Evolutionary conservation across 2,329 filamentous ascomycete genomes (phyloP).

Genomic region (Neoascochyta sp.): DNA sequence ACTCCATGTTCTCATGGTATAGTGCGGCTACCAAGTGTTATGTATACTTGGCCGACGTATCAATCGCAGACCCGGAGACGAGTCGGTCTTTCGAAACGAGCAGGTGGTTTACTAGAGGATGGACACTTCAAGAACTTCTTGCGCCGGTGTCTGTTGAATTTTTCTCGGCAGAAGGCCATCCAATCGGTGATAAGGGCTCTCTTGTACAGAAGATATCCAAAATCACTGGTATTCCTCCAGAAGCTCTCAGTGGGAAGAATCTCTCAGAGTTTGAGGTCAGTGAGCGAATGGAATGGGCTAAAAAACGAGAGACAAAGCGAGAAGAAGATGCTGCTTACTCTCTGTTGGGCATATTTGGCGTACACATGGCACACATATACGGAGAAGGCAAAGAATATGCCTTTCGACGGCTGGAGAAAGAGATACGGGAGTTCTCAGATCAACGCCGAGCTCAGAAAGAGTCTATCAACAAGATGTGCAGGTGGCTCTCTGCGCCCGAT

Average conservation of each 20-base stretch:
- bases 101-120: constrained; percentile 2
- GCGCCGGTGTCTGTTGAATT: constrained; percentile 4
- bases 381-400: constrained; percentile 1
- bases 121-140: constrained; percentile 2
- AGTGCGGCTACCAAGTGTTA: neutral
- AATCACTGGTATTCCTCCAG: constrained; percentile 4
- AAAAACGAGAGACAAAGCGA: constrained; percentile 8
- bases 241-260: constrained; percentile 1
- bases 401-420: neutral
- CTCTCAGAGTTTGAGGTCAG: constrained; percentile 6
- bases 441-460: neutral
- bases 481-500: constrained; percentile 36
- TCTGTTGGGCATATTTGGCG: constrained; percentile 12
- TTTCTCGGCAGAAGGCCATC: constrained; percentile 3
- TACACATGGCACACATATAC: constrained; percentile 3
- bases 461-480: constrained; percentile 4
- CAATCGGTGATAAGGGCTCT: constrained; percentile 4
- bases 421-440: neutral
- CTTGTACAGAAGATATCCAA: constrained; percentile 4
- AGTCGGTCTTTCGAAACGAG: neutral
- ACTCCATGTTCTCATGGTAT: constrained; percentile 1
- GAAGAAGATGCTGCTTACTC: constrained; percentile 5
- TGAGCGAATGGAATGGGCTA: constrained; percentile 8
- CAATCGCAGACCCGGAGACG: too few species aligned
- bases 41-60: neutral